Base-by-base conservation (phyloP, 306 rosid genomes). In the Dryas alaskensis region DNA sequence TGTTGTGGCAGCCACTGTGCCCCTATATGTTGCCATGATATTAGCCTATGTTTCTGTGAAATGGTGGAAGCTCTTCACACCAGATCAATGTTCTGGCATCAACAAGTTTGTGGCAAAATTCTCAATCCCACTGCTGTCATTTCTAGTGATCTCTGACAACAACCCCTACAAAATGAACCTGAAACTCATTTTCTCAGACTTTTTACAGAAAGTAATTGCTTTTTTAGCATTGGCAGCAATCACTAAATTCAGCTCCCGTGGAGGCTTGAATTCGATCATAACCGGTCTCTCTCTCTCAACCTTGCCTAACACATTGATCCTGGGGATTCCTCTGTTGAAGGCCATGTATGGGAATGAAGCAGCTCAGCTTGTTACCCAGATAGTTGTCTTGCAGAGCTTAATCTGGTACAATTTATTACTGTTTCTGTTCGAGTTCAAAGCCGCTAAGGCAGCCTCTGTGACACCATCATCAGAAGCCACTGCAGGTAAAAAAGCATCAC, bases 11-110 rank as follows among this genome's bases (percentile, higher is more conserved):
- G 96, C 99, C 74, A 94, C 96, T 57, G 87, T 92, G 54, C 97
- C 99, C 60, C 69, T 94, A 66, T 94, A 92, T 63, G 89, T 88
- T 7, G 89, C 97, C 73, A 89, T 94, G 97, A 70, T 87, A 12
- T 78, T 94, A 74, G 99, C 99, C 49, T 94, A 85, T 77, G 68
- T 87, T 67, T 94, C 96, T 10, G 95, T 94, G 27, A 89, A 85
- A 81, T 92, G 97, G 96, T 92, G 92, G 92, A 92, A 92, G 79
- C 86, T 94, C 51, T 94, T 92, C 86, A 89, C 95, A 1, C 90
- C 95, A 4, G 97, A 94, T 49, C 99, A 94, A 78, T 94, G 97
- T 81, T 80, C 85, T 13, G 99, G 99, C 64, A 94, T 94, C 67
- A 94, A 94, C 83, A 94, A 87, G 80, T 94, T 94, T 46, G 99